These are phyloP conservation scores for Ophiosphaerella narmari DNA, from an alignment of 2,329 filamentous ascomycete species.

Conservation along the genomic window DNA sequence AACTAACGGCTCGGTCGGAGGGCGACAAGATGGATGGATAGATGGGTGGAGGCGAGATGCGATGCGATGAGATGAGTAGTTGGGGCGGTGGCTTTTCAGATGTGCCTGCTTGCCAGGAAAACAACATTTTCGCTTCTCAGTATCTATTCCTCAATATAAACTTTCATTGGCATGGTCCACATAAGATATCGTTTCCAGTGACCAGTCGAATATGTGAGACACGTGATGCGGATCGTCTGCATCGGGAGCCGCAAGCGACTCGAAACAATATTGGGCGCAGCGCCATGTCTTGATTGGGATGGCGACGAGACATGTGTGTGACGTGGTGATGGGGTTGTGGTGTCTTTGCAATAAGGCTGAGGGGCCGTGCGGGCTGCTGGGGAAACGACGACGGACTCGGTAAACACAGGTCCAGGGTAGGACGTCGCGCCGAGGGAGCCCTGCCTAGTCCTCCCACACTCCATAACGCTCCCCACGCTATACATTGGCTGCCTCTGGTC, in stretches of 20 bases:
- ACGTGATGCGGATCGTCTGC: not conserved
- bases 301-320: conserved; percentile 8
- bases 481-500: conserved; percentile 14
- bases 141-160: not conserved
- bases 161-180: not conserved
- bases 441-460: conserved; percentile 18
- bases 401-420: conserved; percentile 20
- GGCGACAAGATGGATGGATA: not conserved
- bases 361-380: conserved; percentile 20
- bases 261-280: not conserved
- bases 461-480: conserved; percentile 19
- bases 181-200: not conserved
- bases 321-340: conserved; percentile 19
- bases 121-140: not conserved
- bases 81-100: conserved; percentile 2
- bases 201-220: too few species aligned
- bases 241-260: not conserved
- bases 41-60: too few species aligned
- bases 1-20: conserved; percentile 1
- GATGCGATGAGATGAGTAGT: not conserved
- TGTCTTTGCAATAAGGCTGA: conserved; percentile 4
- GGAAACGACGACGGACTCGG: conserved; percentile 22
- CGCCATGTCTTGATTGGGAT: not conserved
- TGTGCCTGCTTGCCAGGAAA: not conserved
- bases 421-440: conserved; percentile 20